Percentiles rank a stretch among this genome's conserved stretches.
Evolutionary conservation across 1,284 basidiomycete genomes (phyloP).

Genomic region (Ustilago shanxiensis): DNA sequence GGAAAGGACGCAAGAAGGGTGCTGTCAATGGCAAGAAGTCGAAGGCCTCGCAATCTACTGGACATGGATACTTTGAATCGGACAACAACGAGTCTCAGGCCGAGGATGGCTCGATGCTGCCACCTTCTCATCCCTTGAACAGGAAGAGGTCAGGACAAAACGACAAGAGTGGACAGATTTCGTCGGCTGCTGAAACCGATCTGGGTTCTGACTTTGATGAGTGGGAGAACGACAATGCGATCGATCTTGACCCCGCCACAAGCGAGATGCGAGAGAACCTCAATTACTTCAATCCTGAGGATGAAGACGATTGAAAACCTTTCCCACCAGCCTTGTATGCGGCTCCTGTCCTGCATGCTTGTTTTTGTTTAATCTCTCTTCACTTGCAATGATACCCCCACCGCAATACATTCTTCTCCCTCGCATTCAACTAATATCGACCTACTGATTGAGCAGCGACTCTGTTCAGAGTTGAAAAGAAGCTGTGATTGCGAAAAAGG

Average conservation of each 20-base stretch:
- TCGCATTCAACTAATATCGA: not conserved
- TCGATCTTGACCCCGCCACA: conserved; percentile 20
- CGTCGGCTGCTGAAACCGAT: conserved; percentile 42
- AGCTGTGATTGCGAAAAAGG: not conserved
- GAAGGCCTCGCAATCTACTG: conserved; percentile 15
- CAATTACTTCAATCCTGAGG: conserved; percentile 35
- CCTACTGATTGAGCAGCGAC: not conserved
- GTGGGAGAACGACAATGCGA: conserved; percentile 23
- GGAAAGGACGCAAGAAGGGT: conserved; percentile 14
- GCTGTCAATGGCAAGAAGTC: conserved; percentile 17
- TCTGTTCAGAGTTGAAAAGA: not conserved
- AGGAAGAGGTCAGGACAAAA: conserved; percentile 36
- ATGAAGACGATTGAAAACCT: conserved; percentile 21
- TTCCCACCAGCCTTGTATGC: not conserved
- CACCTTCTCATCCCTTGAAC: conserved; percentile 44
- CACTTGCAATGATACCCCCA: conserved; percentile 16
- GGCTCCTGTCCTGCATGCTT: no score
- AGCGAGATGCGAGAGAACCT: conserved; percentile 35
- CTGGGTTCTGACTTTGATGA: conserved; percentile 47
- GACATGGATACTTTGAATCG: conserved; percentile 36
- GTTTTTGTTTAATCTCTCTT: not conserved
- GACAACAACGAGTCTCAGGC: conserved; percentile 33
- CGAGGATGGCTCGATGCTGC: conserved; percentile 43
- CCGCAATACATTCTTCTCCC: not conserved
- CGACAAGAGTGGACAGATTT: conserved; percentile 29